These are phyloP conservation scores for Naganishia sp. DNA, from an alignment of 1,284 basidiomycete species.

Conservation along the genomic window DNA sequence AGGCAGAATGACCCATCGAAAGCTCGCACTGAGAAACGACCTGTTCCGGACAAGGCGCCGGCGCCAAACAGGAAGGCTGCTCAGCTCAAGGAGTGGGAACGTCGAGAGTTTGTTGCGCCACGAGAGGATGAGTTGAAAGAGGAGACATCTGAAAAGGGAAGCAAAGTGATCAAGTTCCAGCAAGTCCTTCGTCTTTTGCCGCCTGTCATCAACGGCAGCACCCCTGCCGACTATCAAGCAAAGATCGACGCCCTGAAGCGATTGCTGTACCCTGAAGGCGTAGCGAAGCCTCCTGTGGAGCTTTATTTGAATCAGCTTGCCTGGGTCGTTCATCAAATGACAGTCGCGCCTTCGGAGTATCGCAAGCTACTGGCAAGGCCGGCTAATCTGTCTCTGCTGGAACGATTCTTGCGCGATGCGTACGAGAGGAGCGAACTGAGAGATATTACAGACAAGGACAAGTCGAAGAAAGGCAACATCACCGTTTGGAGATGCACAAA, in stretches of 20 bases:
- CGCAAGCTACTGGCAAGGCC: background rate
- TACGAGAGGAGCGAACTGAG: background rate
- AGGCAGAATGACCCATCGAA: background rate
- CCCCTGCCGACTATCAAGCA: background rate
- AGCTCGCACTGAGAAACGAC: constrained; percentile 5
- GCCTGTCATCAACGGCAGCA: background rate
- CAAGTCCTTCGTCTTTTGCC: constrained; percentile 11
- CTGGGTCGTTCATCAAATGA: constrained; percentile 11
- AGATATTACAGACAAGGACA: background rate
- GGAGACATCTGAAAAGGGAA: background rate
- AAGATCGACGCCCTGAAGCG: background rate
- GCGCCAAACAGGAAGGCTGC: background rate
- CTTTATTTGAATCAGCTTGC: constrained; percentile 5
- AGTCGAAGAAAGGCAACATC: constrained; percentile 5
- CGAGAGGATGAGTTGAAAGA: constrained; percentile 5
- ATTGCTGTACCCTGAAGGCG: constrained; percentile 1
- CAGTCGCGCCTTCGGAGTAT: constrained; percentile 3
- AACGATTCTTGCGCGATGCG: constrained; percentile 7
- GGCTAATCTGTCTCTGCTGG: background rate
- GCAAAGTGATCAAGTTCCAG: background rate
- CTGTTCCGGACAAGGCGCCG: background rate
- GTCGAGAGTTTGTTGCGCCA: constrained; percentile 2
- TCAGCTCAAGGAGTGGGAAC: constrained; percentile 6
- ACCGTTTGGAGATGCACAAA: constrained; percentile 1
- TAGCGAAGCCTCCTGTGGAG: background rate